Evolutionary conservation across 1,284 basidiomycete species (phyloP).

Genomic region (Ustilago tritici): DNA sequence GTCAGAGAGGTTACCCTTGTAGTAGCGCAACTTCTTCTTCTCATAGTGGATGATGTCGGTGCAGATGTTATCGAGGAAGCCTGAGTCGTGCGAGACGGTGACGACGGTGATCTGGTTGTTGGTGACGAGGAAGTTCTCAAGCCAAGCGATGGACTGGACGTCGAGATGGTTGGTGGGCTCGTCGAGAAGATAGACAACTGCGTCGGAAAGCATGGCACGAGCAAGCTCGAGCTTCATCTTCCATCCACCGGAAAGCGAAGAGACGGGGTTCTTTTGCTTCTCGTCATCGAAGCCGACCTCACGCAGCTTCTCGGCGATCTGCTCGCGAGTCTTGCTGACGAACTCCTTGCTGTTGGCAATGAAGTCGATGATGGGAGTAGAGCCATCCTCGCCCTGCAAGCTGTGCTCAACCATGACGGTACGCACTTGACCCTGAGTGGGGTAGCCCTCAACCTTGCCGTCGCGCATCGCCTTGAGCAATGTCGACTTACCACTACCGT

Average conservation of each 20-base stretch:
- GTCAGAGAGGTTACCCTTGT: constrained; percentile 89
- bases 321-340: constrained; percentile 58
- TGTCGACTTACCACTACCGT: constrained; percentile 96
- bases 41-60: constrained; percentile 99
- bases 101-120: constrained; percentile 78
- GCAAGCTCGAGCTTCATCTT: constrained; percentile 94
- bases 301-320: constrained; percentile 60
- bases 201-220: constrained; percentile 72
- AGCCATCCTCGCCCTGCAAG: constrained; percentile 89
- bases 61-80: constrained; percentile 95
- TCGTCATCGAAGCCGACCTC: constrained; percentile 84
- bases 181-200: constrained; percentile 90
- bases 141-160: constrained; percentile 89
- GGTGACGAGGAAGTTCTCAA: constrained; percentile 81
- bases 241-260: constrained; percentile 96
- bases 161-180: constrained; percentile 85
- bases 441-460: constrained; percentile 93
- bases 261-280: constrained; percentile 86
- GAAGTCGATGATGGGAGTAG: constrained; percentile 85
- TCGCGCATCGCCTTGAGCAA: constrained; percentile 95
- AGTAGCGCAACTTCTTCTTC: constrained; percentile 94
- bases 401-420: constrained; percentile 97
- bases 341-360: constrained; percentile 79
- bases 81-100: constrained; percentile 97
- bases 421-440: constrained; percentile 84